Percentiles rank a stretch among this genome's conserved stretches.
These are phyloP conservation scores for Gyromitra esculenta DNA, from an alignment of 2,329 filamentous ascomycete species.

Conservation along the genomic window DNA sequence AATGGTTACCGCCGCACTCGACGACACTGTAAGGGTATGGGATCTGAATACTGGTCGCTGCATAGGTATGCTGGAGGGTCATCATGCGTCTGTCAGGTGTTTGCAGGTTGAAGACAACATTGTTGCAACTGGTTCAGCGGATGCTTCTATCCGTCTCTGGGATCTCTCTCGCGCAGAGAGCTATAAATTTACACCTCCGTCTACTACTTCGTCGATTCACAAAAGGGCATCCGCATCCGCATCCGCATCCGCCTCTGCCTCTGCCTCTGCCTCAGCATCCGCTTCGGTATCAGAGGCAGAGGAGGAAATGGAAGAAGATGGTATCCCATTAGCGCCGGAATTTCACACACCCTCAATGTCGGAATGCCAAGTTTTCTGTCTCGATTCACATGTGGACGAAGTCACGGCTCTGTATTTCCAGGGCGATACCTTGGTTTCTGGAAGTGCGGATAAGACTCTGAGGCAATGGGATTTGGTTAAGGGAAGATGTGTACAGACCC, in stretches of 20 bases:
- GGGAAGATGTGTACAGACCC: constrained; percentile 94
- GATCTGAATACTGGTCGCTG: constrained; percentile 93
- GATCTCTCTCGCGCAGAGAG: constrained; percentile 84
- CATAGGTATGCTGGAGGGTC: constrained; percentile 89
- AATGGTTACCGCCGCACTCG: constrained; percentile 88
- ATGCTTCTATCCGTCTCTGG: constrained; percentile 94
- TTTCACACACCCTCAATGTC: constrained; percentile 69
- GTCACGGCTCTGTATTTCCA: constrained; percentile 93
- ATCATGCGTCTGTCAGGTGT: constrained; percentile 90
- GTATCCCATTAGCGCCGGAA: constrained; percentile 68
- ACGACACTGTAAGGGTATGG: constrained; percentile 96
- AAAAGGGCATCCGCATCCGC: constrained; percentile 63
- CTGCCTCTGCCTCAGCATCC: constrained; percentile 59
- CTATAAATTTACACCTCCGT: constrained; percentile 55
- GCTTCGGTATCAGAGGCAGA: constrained; percentile 59
- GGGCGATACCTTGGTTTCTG: constrained; percentile 89
- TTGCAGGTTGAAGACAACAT: constrained; percentile 96
- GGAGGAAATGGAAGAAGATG: constrained; percentile 63
- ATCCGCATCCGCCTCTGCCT: constrained; percentile 56
- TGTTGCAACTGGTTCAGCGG: constrained; percentile 90
- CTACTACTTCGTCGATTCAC: constrained; percentile 57
- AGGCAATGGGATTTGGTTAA: constrained; percentile 98
- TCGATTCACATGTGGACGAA: constrained; percentile 91
- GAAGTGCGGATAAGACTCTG: constrained; percentile 95
- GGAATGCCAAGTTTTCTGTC: constrained; percentile 86